phyloP scores from a whole-genome alignment of 257 asterid species.

The Solanum phureja region DNA sequence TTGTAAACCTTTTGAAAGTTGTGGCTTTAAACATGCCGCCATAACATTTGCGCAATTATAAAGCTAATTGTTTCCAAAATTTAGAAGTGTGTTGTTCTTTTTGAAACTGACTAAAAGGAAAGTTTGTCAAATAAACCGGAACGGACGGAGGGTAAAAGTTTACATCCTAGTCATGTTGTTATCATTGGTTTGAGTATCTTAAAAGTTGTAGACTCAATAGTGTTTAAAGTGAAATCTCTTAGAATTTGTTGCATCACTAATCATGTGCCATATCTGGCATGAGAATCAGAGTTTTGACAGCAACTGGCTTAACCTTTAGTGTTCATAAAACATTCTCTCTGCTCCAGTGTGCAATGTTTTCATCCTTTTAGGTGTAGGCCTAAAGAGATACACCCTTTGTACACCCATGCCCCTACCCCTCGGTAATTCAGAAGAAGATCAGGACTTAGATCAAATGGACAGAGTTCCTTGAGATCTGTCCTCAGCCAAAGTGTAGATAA shows the following conservation, averaged over 20 bases:
- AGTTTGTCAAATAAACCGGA: not conserved
- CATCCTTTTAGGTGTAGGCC: not conserved
- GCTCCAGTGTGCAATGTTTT: not conserved
- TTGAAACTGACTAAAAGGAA: not conserved
- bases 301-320: not conserved
- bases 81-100: not conserved
- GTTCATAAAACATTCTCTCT: not conserved
- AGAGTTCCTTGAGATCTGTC: not conserved
- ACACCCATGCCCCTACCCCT: not conserved
- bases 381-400: not conserved
- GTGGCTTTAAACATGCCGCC: not conserved
- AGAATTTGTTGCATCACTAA: not conserved
- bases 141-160: not conserved
- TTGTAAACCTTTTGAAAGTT: not conserved
- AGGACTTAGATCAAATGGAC: not conserved
- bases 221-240: not conserved
- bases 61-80: not conserved
- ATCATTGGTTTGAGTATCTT: not conserved
- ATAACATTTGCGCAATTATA: not conserved
- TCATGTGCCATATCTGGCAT: not conserved
- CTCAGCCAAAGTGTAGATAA: not conserved
- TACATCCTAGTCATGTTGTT: not conserved
- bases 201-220: too few species aligned
- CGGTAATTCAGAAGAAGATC: not conserved
- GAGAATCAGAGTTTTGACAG: not conserved